Percentiles rank a stretch among this genome's conserved stretches.
phyloP scores from a whole-genome alignment of 148 eudicot genomes.

The Euryodendron excelsum region DNA sequence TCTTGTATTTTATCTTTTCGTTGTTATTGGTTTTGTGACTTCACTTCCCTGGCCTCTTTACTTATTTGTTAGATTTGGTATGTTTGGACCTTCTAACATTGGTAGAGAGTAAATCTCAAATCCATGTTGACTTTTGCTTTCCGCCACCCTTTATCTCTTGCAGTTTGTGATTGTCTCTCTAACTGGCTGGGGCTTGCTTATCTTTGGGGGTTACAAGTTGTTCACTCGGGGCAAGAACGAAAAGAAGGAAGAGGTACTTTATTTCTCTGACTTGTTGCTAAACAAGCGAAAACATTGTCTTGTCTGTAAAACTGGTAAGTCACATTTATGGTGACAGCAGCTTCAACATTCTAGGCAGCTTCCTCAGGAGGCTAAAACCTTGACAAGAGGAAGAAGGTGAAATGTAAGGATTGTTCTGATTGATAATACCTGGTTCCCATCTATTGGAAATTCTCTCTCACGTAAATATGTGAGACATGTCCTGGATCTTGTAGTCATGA shows the following conservation, averaged over 20 bases:
- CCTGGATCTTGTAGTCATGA: neutral
- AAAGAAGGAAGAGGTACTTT: slow-evolving; percentile 55
- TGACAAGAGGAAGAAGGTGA: neutral
- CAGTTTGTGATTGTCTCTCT: slow-evolving; percentile 88
- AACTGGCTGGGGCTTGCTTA: slow-evolving; percentile 67
- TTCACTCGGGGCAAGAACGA: slow-evolving; percentile 63
- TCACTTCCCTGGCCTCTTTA: neutral
- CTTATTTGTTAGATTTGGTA: neutral
- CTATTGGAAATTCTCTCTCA: neutral
- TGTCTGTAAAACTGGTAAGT: neutral
- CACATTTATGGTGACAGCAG: neutral
- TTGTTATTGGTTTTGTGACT: neutral
- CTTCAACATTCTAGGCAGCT: neutral
- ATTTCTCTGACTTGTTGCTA: neutral
- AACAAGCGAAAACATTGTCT: neutral
- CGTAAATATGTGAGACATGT: neutral
- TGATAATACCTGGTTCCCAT: neutral
- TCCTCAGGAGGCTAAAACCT: neutral
- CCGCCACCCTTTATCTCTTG: slow-evolving; percentile 17
- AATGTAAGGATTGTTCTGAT: neutral
- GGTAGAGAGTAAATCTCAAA: neutral
- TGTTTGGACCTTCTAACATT: neutral
- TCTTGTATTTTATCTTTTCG: neutral
- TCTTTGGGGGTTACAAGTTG: slow-evolving; percentile 62
- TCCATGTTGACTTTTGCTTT: neutral